phyloP scores from a whole-genome alignment of 192 early-diverging fungal species.

The Kickxella alabastrina region DNA sequence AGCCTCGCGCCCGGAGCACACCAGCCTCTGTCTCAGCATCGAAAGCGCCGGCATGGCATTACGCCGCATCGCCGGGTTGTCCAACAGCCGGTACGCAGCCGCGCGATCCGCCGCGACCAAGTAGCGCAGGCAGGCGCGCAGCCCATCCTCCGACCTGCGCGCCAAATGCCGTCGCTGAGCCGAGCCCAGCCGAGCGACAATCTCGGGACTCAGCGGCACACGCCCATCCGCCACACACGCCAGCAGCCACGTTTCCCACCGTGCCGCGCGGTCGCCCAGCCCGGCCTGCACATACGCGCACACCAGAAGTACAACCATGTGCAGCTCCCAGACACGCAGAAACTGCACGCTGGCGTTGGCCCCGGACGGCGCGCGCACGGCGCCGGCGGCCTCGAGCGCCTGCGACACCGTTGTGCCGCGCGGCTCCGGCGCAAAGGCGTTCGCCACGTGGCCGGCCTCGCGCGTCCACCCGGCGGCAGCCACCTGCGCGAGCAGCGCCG shows the following conservation, averaged over 20 bases:
- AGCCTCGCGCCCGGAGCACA: no score
- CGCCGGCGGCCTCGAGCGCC: conserved; percentile 1
- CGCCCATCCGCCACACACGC: conserved; percentile 1
- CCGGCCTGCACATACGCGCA: conserved; percentile 20
- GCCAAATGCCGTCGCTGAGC: conserved; percentile 15
- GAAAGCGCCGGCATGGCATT: not conserved
- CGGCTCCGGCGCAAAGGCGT: conserved; percentile 10
- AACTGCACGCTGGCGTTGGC: conserved; percentile 5
- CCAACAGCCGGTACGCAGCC: not conserved
- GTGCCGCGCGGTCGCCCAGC: not conserved
- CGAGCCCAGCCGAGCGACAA: conserved; percentile 1
- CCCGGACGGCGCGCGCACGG: not conserved
- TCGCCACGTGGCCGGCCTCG: not conserved
- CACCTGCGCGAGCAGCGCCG: conserved; percentile 15
- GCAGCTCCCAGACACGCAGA: conserved; percentile 30
- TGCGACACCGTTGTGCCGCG: not conserved
- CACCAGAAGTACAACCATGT: conserved; percentile 28
- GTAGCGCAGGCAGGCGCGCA: conserved; percentile 14
- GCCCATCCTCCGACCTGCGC: conserved; percentile 8
- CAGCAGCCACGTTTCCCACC: conserved; percentile 36
- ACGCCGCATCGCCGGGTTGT: not conserved
- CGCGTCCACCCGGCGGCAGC: not conserved
- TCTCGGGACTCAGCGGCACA: conserved; percentile 13
- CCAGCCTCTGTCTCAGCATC: no score
- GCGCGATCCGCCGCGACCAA: conserved; percentile 17